phyloP scores from a whole-genome alignment of 2,329 filamentous ascomycete genomes.

The Harringtonia aguacate region DNA sequence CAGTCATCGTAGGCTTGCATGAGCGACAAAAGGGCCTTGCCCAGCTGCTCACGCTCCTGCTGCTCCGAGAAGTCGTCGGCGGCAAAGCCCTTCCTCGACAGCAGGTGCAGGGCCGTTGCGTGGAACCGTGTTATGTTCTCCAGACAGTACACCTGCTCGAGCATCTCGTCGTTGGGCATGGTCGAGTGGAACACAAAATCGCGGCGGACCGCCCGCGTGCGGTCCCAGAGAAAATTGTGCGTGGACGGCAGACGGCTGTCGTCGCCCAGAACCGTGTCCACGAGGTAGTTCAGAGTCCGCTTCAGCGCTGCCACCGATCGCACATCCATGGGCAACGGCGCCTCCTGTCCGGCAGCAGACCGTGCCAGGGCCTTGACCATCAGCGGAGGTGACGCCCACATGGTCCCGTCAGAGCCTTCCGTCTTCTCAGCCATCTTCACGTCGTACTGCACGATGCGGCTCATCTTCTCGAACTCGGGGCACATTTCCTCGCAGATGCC shows the following conservation, averaged over 20 bases:
- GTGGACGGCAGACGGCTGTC: slow-evolving; percentile 37
- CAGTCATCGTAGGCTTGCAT: slow-evolving; percentile 58
- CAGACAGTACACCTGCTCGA: slow-evolving; percentile 49
- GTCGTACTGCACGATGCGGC: slow-evolving; percentile 50
- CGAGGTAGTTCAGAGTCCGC: slow-evolving; percentile 51
- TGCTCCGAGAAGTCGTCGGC: slow-evolving; percentile 54
- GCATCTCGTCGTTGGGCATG: slow-evolving; percentile 45
- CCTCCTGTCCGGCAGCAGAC: slow-evolving; percentile 57
- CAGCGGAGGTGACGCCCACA: slow-evolving; percentile 34
- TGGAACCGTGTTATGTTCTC: slow-evolving; percentile 59
- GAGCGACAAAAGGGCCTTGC: slow-evolving; percentile 53
- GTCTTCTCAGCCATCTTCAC: slow-evolving; percentile 46
- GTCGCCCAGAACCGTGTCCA: slow-evolving; percentile 48
- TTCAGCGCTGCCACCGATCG: slow-evolving; percentile 48
- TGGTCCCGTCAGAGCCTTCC: slow-evolving; percentile 23
- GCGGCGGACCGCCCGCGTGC: slow-evolving; percentile 55
- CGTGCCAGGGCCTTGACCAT: slow-evolving; percentile 61
- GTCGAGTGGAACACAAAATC: slow-evolving; percentile 59
- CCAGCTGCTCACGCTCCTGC: slow-evolving; percentile 57
- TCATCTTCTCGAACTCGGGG: slow-evolving; percentile 54
- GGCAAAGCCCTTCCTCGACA: slow-evolving; percentile 44
- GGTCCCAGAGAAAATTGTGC: slow-evolving; percentile 58
- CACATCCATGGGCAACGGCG: slow-evolving; percentile 57
- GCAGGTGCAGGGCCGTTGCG: slow-evolving; percentile 51
- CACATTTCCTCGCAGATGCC: slow-evolving; percentile 62